Base-by-base conservation (phyloP, 2,329 filamentous ascomycete genomes). In the Leptographium lundbergii region DNA sequence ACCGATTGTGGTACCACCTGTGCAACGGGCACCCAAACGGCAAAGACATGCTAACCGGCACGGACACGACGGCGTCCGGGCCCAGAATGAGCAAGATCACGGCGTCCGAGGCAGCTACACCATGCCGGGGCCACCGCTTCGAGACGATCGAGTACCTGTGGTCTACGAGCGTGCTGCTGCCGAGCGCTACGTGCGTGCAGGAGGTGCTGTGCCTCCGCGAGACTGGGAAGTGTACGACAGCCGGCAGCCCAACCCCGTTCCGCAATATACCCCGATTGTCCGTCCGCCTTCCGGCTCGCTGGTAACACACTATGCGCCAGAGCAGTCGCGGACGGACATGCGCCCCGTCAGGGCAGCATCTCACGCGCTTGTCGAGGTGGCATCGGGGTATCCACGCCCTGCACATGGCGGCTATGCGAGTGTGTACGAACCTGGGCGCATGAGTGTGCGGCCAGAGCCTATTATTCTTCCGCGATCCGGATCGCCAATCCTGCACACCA, bases 11-110 rank as follows among this genome's bases (percentile, higher is more conserved):
- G 76, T 76, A 22, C 76, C 77, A 24, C 74, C 78, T n/a, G 75
- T 78, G 61, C 69, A 75, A 36, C 76, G 81, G 55, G 79, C 82
- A 11, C 74, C 72, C 64, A 86, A 86, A 67, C 78, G 82, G 56
- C 77, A 78, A 65, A 77, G 78, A 62, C 75, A 80, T 53, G 69
- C 70, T 32, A 70, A 73, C 52, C 73, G 72, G 55, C 42, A 22
- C 13, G n/a, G 24, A 27, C 51, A 36, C 2, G 27, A 58, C 48
- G 63, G 39, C 5, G 17, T 77, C 59, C 74, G 76, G 10, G 39
- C 9, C 14, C 50, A 17, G 34, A 69, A 73, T n/a, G 72, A 72
- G 63, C 73, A 75, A 62, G 70, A 72, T 14, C 70, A 71, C n/a
- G 70, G 73, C n/a, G 65, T 66, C 32, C 66, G 71, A n/a, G 69